Conservation (phyloP, 768 basidiomycete species). For the Lactarius vividus region DNA sequence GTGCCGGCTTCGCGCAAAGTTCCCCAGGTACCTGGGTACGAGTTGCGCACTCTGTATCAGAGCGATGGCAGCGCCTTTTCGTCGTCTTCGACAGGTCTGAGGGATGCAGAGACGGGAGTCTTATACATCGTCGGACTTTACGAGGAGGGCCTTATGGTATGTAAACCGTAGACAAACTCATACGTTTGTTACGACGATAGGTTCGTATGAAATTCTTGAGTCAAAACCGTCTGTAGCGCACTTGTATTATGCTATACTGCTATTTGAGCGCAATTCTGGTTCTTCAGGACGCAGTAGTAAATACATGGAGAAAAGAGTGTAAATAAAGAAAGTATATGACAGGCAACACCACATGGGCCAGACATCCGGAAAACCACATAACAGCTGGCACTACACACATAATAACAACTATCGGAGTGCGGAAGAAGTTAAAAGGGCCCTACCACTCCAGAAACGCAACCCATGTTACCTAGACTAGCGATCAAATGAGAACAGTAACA, state of each 20-base stretch:
- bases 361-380: conserved; percentile 14
- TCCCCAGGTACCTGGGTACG: conserved; percentile 37
- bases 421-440: neutral
- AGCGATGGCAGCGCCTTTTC: conserved; percentile 65
- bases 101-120: conserved; percentile 46
- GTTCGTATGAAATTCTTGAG: neutral
- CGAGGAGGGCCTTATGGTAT: conserved; percentile 52
- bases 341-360: conserved; percentile 2
- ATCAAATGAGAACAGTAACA: conserved; percentile 8
- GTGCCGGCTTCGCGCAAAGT: conserved; percentile 46
- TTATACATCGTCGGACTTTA: conserved; percentile 62
- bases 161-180: conserved; percentile 35
- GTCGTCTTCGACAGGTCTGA: conserved; percentile 50
- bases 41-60: conserved; percentile 66
- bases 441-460: conserved; percentile 5
- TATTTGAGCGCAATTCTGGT: neutral
- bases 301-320: conserved; percentile 12
- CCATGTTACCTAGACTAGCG: conserved; percentile 12
- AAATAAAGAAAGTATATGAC: conserved; percentile 15
- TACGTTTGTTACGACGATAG: neutral
- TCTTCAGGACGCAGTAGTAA: conserved; percentile 13
- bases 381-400: conserved; percentile 5
- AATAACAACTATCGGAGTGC: conserved; percentile 4
- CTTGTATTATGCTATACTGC: neutral
- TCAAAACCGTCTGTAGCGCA: neutral